Conservation (phyloP, 2,329 filamentous ascomycete genomes). For the Trichoderma arundinaceum region DNA sequence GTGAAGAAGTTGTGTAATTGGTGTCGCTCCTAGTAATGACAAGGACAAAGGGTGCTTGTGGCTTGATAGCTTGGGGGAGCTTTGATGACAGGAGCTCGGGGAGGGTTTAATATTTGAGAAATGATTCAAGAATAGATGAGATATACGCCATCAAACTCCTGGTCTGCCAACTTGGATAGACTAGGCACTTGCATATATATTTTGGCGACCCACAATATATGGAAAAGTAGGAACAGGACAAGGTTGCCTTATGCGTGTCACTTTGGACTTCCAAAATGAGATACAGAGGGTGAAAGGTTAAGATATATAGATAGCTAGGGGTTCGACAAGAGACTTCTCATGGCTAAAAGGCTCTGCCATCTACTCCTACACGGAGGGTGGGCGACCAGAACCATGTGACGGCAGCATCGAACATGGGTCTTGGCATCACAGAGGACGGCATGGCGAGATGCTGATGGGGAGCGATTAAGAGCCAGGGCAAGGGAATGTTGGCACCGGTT, state of each 20-base stretch:
- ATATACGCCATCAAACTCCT: not conserved
- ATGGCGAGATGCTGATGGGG: not conserved
- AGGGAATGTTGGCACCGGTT: constrained; percentile 1
- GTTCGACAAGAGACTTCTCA: not conserved
- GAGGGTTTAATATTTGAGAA: not conserved
- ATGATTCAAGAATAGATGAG: not conserved
- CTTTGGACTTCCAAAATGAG: no score
- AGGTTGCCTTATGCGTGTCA: no score
- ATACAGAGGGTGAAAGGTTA: not conserved
- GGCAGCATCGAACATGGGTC: constrained; percentile 21
- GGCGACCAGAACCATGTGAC: constrained; percentile 19
- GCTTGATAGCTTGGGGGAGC: no score
- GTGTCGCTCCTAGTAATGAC: not conserved
- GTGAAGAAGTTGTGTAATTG: not conserved
- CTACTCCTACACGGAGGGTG: constrained; percentile 21
- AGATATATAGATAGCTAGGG: not conserved
- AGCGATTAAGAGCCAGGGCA: not conserved
- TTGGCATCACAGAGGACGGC: constrained; percentile 5
- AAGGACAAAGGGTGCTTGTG: no score
- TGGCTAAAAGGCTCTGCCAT: constrained; percentile 5
- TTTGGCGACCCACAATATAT: not conserved
- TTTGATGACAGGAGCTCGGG: no score
- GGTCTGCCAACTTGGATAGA: not conserved
- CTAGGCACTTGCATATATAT: not conserved
- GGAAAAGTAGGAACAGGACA: no score